Conservation (phyloP, 2,329 filamentous ascomycete genomes). For the Conoideocrella luteorostrata region DNA sequence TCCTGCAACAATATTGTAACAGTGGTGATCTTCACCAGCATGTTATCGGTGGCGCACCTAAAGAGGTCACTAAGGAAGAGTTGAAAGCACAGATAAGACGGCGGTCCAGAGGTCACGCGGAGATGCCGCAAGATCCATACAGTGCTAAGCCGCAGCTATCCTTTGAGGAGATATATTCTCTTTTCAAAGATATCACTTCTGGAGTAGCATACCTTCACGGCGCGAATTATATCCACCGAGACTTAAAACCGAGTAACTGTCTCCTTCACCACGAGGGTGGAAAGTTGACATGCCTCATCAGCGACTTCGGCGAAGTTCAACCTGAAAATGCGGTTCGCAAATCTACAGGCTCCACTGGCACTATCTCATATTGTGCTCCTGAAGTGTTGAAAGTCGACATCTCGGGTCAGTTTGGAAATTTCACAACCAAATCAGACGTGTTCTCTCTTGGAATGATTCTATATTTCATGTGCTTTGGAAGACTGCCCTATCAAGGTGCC, state of each 20-base stretch:
- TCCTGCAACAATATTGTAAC: slow-evolving; percentile 97
- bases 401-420: slow-evolving; percentile 76
- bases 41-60: slow-evolving; percentile 62
- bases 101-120: slow-evolving; percentile 69
- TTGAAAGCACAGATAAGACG: slow-evolving; percentile 83
- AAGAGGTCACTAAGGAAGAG: slow-evolving; percentile 68
- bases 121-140: slow-evolving; percentile 48
- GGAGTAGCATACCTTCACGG: slow-evolving; percentile 84
- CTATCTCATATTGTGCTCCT: slow-evolving; percentile 94
- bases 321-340: slow-evolving; percentile 72
- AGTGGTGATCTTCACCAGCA: slow-evolving; percentile 84
- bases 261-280: slow-evolving; percentile 71
- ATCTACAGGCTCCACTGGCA: slow-evolving; percentile 89
- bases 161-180: slow-evolving; percentile 92
- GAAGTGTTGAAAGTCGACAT: slow-evolving; percentile 73
- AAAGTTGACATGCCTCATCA: slow-evolving; percentile 76
- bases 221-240: slow-evolving; percentile 91
- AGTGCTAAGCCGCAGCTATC: slow-evolving; percentile 40
- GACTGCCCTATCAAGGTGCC: slow-evolving; percentile 76
- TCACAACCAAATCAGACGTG: slow-evolving; percentile 96
- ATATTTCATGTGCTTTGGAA: slow-evolving; percentile 94
- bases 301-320: slow-evolving; percentile 97
- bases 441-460: slow-evolving; percentile 98
- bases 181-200: slow-evolving; percentile 92
- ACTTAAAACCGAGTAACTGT: slow-evolving; percentile 94